These are phyloP conservation scores for Bolboschoenus planiculmis DNA, from an alignment of 176 grass and related monocot genomes.

Conservation along the genomic window DNA sequence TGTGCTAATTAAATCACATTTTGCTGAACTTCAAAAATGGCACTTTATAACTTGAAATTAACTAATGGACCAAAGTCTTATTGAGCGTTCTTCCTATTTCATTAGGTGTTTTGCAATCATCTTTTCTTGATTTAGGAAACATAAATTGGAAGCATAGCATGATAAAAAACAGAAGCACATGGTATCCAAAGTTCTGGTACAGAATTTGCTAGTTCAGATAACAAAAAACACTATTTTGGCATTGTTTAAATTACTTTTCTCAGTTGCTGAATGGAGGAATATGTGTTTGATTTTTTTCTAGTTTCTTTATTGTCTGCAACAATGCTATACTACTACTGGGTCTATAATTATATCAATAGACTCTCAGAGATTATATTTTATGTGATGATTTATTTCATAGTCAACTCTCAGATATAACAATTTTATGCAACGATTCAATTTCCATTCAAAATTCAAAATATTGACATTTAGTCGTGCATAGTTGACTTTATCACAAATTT, in stretches of 20 bases:
- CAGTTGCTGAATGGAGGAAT: background rate
- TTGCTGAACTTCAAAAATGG: background rate
- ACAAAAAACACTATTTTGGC: background rate
- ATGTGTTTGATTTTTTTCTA: background rate
- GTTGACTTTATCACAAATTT: background rate
- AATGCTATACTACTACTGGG: background rate
- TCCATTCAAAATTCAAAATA: background rate
- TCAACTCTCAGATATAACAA: background rate
- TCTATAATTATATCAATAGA: background rate
- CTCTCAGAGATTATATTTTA: background rate
- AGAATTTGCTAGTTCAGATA: background rate
- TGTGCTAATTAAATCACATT: background rate
- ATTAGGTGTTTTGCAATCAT: background rate
- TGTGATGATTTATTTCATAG: background rate
- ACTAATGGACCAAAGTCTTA: background rate
- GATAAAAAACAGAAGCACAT: background rate
- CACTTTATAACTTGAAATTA: background rate
- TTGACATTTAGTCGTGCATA: background rate
- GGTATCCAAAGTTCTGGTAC: background rate
- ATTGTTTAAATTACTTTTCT: background rate
- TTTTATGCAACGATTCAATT: background rate
- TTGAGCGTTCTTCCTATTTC: background rate
- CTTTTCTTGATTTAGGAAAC: background rate
- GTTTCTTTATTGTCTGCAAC: background rate
- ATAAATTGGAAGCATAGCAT: background rate